Conservation (phyloP, 1,139 yeast species). For the Kazachstania sp. region DNA sequence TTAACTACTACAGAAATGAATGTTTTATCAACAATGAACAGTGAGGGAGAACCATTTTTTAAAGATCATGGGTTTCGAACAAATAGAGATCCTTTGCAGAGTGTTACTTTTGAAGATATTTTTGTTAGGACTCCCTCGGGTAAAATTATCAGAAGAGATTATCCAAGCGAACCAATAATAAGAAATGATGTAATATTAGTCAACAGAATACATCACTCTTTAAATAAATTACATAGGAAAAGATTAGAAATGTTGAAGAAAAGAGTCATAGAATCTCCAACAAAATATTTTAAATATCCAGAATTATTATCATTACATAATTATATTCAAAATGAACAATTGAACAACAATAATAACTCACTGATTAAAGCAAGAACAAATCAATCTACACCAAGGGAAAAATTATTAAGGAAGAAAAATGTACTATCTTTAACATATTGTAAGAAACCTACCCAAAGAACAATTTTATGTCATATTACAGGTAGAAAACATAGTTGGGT, state of each 20-base stretch:
- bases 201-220: constrained; percentile 19
- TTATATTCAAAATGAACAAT: background rate
- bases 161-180: constrained; percentile 29
- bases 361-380: constrained; percentile 4
- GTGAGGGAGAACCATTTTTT: background rate
- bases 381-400: constrained; percentile 12
- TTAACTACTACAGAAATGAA: background rate
- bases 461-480: constrained; percentile 53
- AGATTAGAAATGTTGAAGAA: constrained; percentile 13
- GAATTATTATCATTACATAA: constrained; percentile 11
- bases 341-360: no score
- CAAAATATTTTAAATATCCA: constrained; percentile 16
- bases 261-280: constrained; percentile 10
- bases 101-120: background rate
- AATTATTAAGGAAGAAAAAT: constrained; percentile 12
- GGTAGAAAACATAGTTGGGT: constrained; percentile 78
- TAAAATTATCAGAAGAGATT: constrained; percentile 27
- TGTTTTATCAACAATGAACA: background rate
- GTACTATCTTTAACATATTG: constrained; percentile 19
- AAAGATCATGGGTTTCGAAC: background rate
- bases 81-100: background rate
- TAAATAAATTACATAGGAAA: constrained; percentile 20
- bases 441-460: constrained; percentile 37
- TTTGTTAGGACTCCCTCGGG: constrained; percentile 21
- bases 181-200: constrained; percentile 25